Percentiles rank a stretch among this genome's conserved stretches.
phyloP scores from a whole-genome alignment of 768 basidiomycete genomes.

The Auricularia heimuer region DNA sequence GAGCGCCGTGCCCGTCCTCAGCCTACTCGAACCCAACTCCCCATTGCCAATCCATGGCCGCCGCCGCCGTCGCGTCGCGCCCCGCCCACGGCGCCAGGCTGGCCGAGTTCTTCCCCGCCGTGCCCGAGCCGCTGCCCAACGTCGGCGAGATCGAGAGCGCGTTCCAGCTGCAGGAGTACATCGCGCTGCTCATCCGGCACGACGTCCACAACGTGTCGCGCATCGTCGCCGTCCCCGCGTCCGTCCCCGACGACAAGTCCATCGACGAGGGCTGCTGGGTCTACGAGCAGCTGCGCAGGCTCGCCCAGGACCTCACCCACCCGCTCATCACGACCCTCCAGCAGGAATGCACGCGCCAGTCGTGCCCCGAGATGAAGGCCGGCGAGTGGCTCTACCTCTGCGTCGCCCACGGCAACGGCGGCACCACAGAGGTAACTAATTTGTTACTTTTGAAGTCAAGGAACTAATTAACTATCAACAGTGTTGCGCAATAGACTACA shows the following conservation, averaged over 20 bases:
- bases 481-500: constrained; percentile 98
- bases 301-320: constrained; percentile 80
- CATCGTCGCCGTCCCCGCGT: constrained; percentile 67
- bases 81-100: constrained; percentile 71
- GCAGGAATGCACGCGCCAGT: constrained; percentile 73
- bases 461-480: constrained; percentile 35
- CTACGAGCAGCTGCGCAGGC: constrained; percentile 63
- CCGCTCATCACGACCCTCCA: constrained; percentile 79
- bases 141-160: constrained; percentile 59
- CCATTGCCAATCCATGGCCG: background rate
- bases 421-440: constrained; percentile 65
- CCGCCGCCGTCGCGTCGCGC: constrained; percentile 16
- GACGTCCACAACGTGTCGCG: constrained; percentile 83
- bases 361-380: constrained; percentile 98
- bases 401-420: constrained; percentile 86
- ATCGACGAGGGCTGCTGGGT: constrained; percentile 85
- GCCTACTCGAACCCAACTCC: background rate
- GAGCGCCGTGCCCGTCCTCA: background rate
- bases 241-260: constrained; percentile 10
- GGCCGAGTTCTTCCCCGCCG: constrained; percentile 60
- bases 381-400: constrained; percentile 96
- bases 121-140: constrained; percentile 10
- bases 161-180: constrained; percentile 92
- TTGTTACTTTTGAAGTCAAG: background rate
- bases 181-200: constrained; percentile 72